Evolutionary conservation across 805 yeast genomes (phyloP).

Genomic region (Cyberlindnera americana): DNA sequence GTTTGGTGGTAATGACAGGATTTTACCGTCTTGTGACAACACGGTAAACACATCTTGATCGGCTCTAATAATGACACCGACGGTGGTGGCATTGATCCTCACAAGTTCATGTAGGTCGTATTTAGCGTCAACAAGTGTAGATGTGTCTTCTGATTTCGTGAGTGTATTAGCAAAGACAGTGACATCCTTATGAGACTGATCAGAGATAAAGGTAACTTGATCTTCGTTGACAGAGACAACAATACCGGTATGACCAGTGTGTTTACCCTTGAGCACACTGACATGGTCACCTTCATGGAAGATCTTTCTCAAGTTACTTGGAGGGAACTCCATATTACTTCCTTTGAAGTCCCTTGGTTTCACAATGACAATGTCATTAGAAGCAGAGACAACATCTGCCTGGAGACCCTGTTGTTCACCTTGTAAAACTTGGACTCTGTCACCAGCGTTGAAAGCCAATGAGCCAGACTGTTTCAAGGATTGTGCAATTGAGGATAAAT

Average conservation of each 20-base stretch:
- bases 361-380: slow-evolving; percentile 57
- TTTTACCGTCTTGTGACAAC: slow-evolving; percentile 77
- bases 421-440: slow-evolving; percentile 81
- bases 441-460: slow-evolving; percentile 83
- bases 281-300: slow-evolving; percentile 94
- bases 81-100: slow-evolving; percentile 77
- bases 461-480: slow-evolving; percentile 65
- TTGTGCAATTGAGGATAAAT: slow-evolving; percentile 81
- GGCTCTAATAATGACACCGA: slow-evolving; percentile 86
- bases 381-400: slow-evolving; percentile 72
- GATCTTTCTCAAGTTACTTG: slow-evolving; percentile 75
- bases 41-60: slow-evolving; percentile 85
- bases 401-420: slow-evolving; percentile 93
- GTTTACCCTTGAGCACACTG: slow-evolving; percentile 86
- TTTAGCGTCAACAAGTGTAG: slow-evolving; percentile 67
- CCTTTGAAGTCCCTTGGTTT: slow-evolving; percentile 41
- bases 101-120: slow-evolving; percentile 89
- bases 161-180: slow-evolving; percentile 91
- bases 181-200: slow-evolving; percentile 82
- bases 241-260: slow-evolving; percentile 90
- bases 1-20: slow-evolving; percentile 66
- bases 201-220: slow-evolving; percentile 85
- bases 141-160: slow-evolving; percentile 87
- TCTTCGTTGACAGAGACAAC: slow-evolving; percentile 80
- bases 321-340: slow-evolving; percentile 74